phyloP scores from a whole-genome alignment of 257 asterid species.

The Nemophila menziesii region DNA sequence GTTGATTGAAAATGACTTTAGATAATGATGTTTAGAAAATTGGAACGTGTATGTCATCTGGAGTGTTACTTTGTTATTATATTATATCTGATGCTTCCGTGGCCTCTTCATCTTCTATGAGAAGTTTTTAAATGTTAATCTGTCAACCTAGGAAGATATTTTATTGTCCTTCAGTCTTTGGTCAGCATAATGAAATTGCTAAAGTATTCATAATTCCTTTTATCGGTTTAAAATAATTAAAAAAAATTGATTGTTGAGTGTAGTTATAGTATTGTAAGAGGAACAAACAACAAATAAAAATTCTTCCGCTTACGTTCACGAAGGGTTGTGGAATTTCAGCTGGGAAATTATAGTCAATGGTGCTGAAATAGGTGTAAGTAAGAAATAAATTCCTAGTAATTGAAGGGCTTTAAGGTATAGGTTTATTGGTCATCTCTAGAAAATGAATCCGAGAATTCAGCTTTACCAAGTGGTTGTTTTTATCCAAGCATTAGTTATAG shows the following conservation, averaged over 20 bases:
- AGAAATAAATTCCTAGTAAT: neutral
- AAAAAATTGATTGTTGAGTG: too few relatives aligned
- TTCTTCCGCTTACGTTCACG: neutral
- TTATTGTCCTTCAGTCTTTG: neutral
- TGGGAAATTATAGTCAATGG: neutral
- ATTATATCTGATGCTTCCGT: too few relatives aligned
- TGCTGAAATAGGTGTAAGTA: too few relatives aligned
- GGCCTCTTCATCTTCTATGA: too few relatives aligned
- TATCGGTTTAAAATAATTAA: too few relatives aligned
- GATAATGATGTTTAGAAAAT: neutral
- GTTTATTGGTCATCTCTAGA: neutral
- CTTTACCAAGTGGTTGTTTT: conserved; percentile 25
- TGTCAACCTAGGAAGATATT: neutral
- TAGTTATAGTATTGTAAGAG: neutral
- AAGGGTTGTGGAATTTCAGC: neutral
- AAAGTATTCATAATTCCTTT: neutral
- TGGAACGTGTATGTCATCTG: neutral
- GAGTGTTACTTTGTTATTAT: too few relatives aligned
- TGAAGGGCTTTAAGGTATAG: neutral
- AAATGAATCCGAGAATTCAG: conserved; percentile 14
- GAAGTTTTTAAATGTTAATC: too few relatives aligned
- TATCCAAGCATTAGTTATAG: conserved; percentile 19
- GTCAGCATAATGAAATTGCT: neutral
- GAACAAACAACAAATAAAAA: too few relatives aligned
- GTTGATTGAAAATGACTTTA: neutral